A percentile compares a stretch with the other conserved stretches of the same genome.
Evolutionary conservation across 2,329 filamentous ascomycete species (phyloP).

Genomic region (Fusarium circinatum): DNA sequence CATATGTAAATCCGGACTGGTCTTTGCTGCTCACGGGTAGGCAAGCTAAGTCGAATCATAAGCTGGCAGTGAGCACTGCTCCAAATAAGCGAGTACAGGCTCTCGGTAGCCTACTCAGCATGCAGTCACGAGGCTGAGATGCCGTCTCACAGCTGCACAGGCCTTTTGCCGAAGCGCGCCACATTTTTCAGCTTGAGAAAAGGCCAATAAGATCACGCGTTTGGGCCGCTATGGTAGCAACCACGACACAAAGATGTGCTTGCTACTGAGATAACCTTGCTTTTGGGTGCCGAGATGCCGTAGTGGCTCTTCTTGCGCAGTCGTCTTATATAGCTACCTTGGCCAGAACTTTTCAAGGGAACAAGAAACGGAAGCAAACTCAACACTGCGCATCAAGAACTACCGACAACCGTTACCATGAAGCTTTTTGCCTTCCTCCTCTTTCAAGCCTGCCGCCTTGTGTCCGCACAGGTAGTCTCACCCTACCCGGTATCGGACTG

Average conservation of each 20-base stretch:
- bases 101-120: neutral
- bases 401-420: neutral
- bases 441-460: neutral
- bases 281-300: neutral
- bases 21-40: too few relatives aligned
- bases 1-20: too few relatives aligned
- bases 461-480: neutral
- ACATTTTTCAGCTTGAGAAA: neutral
- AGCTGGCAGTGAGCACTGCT: neutral
- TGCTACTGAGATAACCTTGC: neutral
- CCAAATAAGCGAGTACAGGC: neutral
- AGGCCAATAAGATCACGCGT: neutral
- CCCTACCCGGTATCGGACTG: neutral
- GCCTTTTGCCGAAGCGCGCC: neutral
- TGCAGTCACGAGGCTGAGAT: neutral
- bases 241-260: neutral
- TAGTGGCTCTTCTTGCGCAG: accelerated
- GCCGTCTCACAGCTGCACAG: neutral
- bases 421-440: neutral
- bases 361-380: neutral
- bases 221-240: neutral
- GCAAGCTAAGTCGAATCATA: too few relatives aligned
- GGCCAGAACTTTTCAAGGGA: neutral
- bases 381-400: neutral
- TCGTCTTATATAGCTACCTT: neutral